These are phyloP conservation scores for Cercospora sp. DNA, from an alignment of 2,329 filamentous ascomycete genomes.

Conservation along the genomic window DNA sequence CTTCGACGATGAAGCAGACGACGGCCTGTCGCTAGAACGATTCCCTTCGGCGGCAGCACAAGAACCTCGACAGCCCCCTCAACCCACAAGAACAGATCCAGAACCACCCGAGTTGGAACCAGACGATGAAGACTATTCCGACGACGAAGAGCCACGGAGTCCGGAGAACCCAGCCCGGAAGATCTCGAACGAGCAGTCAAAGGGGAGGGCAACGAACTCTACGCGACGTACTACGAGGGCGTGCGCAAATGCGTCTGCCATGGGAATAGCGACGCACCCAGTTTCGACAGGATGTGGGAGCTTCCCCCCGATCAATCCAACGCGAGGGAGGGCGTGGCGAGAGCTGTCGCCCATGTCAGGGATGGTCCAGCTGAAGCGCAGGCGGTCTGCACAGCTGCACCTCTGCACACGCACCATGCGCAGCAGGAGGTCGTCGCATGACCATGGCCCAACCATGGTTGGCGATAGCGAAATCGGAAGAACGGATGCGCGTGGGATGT, in stretches of 20 bases:
- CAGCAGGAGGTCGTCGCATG: neutral
- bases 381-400: slow-evolving; percentile 13
- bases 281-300: slow-evolving; percentile 37
- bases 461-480: neutral
- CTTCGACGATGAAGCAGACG: slow-evolving; percentile 32
- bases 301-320: slow-evolving; percentile 28
- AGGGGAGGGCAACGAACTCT: slow-evolving; percentile 30
- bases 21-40: slow-evolving; percentile 33
- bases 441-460: neutral
- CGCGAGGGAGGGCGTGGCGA: slow-evolving; percentile 29
- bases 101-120: slow-evolving; percentile 32
- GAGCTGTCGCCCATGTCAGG: slow-evolving; percentile 33
- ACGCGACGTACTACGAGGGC: slow-evolving; percentile 34
- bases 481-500: neutral
- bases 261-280: slow-evolving; percentile 31
- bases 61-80: slow-evolving; percentile 22
- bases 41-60: slow-evolving; percentile 35
- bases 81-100: slow-evolving; percentile 13
- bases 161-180: slow-evolving; percentile 33
- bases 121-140: slow-evolving; percentile 32
- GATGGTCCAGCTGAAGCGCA: slow-evolving; percentile 15
- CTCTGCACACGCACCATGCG: slow-evolving; percentile 3
- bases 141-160: slow-evolving; percentile 35
- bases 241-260: slow-evolving; percentile 38
- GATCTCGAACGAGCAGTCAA: slow-evolving; percentile 32